A percentile compares a stretch with the other conserved stretches of the same genome.
phyloP scores from a whole-genome alignment of 2,329 filamentous ascomycete species.

The Calonectria fujianensis region DNA sequence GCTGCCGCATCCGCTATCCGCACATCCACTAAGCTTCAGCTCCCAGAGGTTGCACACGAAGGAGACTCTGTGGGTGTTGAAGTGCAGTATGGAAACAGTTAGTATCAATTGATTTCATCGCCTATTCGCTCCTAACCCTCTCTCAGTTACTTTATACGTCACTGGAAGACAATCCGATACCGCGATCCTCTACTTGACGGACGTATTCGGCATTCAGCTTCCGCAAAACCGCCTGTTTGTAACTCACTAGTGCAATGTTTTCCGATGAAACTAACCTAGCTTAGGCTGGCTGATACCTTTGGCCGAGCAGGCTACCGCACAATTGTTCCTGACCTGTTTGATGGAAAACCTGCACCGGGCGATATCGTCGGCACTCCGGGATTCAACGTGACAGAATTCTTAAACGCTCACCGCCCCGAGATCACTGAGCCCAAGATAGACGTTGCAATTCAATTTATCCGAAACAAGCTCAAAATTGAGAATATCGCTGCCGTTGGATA shows the following conservation, averaged over 20 bases:
- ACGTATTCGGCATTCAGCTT: slow-evolving; percentile 10
- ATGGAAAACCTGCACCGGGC: slow-evolving; percentile 9
- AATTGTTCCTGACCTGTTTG: slow-evolving; percentile 1
- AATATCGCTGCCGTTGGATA: slow-evolving; percentile 1
- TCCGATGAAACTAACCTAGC: background rate
- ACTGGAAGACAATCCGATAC: background rate
- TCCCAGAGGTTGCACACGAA: slow-evolving; percentile 15
- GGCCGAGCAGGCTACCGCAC: slow-evolving; percentile 9
- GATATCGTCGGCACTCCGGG: slow-evolving; percentile 7
- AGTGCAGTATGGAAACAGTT: slow-evolving; percentile 12
- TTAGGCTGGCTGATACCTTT: slow-evolving; percentile 6
- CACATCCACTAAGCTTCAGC: background rate
- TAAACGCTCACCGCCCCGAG: background rate
- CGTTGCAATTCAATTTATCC: background rate
- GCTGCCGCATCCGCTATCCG: background rate
- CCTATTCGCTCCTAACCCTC: background rate
- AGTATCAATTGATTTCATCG: background rate
- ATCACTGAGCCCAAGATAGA: slow-evolving; percentile 12
- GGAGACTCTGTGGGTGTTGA: background rate
- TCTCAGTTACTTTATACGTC: background rate
- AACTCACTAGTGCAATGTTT: too few relatives aligned
- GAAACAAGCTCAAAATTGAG: background rate
- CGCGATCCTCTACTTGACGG: slow-evolving; percentile 10
- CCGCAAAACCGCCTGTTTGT: slow-evolving; percentile 17
- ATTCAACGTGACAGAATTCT: slow-evolving; percentile 14